These are phyloP conservation scores for Galeopsis tetrahit DNA, from an alignment of 257 asterid genomes.

Conservation along the genomic window DNA sequence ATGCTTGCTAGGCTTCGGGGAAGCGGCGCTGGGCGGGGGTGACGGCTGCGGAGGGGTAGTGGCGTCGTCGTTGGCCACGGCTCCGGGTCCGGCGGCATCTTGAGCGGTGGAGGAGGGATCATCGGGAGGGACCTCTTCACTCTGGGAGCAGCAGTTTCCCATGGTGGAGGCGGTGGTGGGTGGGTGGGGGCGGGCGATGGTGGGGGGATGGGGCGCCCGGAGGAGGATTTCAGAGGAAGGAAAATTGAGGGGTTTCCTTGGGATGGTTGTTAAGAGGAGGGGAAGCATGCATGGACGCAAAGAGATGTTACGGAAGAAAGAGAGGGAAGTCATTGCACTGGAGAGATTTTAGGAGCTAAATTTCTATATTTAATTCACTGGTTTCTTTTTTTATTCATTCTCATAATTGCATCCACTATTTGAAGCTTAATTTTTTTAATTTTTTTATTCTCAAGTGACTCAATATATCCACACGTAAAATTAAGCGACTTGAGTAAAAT, in stretches of 20 bases:
- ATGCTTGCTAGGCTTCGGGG: conserved; percentile 42
- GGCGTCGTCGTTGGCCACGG: conserved; percentile 1
- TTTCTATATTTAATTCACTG: too few relatives aligned
- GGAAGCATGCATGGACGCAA: conserved; percentile 38
- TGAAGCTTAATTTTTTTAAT: too few relatives aligned
- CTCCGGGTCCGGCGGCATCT: conserved; percentile 19
- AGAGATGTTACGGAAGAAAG: conserved; percentile 17
- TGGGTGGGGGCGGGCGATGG: neutral
- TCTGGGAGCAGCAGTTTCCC: conserved; percentile 75
- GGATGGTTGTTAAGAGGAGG: conserved; percentile 35
- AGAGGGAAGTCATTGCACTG: conserved; percentile 39
- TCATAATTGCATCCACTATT: too few relatives aligned
- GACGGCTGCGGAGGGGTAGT: conserved; percentile 23
- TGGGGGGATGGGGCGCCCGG: conserved; percentile 27
- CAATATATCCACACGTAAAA: too few relatives aligned
- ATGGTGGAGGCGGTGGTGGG: conserved; percentile 23
- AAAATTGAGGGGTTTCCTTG: conserved; percentile 27
- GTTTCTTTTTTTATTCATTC: too few relatives aligned
- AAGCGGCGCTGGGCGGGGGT: conserved; percentile 38
- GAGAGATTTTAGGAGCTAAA: conserved; percentile 54
- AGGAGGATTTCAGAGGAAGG: conserved; percentile 29
- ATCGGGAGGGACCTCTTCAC: conserved; percentile 43
- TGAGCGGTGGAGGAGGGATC: neutral
- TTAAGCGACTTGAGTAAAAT: too few relatives aligned
- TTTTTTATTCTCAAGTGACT: too few relatives aligned